Base-by-base conservation (phyloP, 192 early-diverging fungal species). In the Entomortierella lignicola region DNA sequence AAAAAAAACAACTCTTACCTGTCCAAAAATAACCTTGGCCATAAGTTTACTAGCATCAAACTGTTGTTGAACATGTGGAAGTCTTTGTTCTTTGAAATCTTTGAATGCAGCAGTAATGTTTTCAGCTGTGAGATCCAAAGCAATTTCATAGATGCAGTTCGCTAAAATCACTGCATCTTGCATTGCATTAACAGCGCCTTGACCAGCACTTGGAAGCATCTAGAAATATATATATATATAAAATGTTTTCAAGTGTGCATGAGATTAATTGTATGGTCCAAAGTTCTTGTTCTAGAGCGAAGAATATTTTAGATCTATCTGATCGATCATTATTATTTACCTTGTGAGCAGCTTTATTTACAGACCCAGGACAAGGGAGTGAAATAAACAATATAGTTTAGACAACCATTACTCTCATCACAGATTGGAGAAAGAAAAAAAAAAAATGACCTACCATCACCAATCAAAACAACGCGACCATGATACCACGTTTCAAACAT, bases 401-500 rank as follows among this genome's bases (percentile, higher is more conserved):
- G 39, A 42, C 6, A 42, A 10, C 39, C 39, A 42, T n/a, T n/a
- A n/a, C n/a, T n/a, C n/a, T n/a, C n/a, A n/a, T n/a, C n/a, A n/a
- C n/a, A n/a, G n/a, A n/a, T n/a, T n/a, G n/a, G n/a, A n/a, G n/a
- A n/a, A n/a, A 47, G 8, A 47, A 11, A 12, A 47, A 47, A 15
- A 3, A 2, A 11, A 20, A 47, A 12, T 12, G 2, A 20, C 15
- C 62, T 71, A 71, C 69, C 72, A 41, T 74, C 72, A 13, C 72
- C 72, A 29, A 74, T 74, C 20, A 74, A 39, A 26, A 74, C 53
- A 11, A 53, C 47, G 5, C 72, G 50, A 6, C 58, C 52, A 43
- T 60, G 20, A 17, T 53, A 47, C 72, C 72, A 74, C 20, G 72
- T 74, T 59, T 74, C 63, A 59, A 74, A 74, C 63, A 74, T 48